Conservation (phyloP, 1,139 yeast species). For the Candida tetrigidarum region DNA sequence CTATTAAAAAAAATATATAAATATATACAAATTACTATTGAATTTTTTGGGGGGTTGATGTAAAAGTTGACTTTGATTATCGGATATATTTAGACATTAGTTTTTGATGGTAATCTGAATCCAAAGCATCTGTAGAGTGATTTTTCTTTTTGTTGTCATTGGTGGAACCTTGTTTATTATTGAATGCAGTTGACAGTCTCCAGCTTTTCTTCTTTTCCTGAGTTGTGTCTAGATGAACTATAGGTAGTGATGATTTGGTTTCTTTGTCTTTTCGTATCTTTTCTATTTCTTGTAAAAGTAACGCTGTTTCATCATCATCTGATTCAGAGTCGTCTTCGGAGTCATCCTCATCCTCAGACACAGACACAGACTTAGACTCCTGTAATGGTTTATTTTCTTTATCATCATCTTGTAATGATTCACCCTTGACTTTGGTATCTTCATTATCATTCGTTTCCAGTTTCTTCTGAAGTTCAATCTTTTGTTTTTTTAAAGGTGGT, state of each 20-base stretch:
- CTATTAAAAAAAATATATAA: neutral
- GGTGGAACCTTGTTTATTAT: conserved; percentile 35
- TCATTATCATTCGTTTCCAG: conserved; percentile 9
- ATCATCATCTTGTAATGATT: conserved; percentile 24
- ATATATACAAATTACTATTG: too few relatives aligned
- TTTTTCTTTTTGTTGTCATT: conserved; percentile 17
- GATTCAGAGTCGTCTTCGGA: conserved; percentile 14
- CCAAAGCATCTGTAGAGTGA: conserved; percentile 66
- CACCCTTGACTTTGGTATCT: conserved; percentile 14
- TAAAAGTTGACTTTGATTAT: too few relatives aligned
- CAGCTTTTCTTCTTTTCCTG: conserved; percentile 46
- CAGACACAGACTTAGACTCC: too few relatives aligned
- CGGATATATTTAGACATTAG: conserved; percentile 70
- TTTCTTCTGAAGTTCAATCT: conserved; percentile 14
- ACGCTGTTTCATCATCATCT: conserved; percentile 35
- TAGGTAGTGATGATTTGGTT: conserved; percentile 51
- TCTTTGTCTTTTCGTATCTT: conserved; percentile 48
- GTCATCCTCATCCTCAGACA: conserved; percentile 12
- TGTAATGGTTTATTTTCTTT: conserved; percentile 44
- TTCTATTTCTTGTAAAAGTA: conserved; percentile 55
- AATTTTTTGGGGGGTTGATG: too few relatives aligned
- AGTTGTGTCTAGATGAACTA: conserved; percentile 13
- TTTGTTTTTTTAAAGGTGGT: conserved; percentile 2
- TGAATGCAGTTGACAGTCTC: conserved; percentile 58
- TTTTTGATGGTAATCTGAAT: conserved; percentile 71